Conservation (phyloP, 73 alveolate species). For the Paramecium caudatum region DNA sequence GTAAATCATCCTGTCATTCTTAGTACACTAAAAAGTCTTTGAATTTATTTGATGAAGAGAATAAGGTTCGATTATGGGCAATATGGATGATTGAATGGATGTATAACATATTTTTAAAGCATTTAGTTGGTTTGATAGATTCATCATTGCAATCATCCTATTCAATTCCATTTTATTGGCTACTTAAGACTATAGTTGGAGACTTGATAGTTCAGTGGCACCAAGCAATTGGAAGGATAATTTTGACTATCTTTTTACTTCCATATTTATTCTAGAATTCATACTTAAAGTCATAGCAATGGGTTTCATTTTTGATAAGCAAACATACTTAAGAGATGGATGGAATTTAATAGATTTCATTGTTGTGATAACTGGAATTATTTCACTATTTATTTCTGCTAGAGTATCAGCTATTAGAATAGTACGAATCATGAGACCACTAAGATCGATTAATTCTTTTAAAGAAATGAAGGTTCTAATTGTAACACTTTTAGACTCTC, state of each 20-base stretch:
- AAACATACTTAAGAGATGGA: slow-evolving; percentile 87
- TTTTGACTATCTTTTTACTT: slow-evolving; percentile 67
- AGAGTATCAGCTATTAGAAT: slow-evolving; percentile 77
- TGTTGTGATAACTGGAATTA: slow-evolving; percentile 86
- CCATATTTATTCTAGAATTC: slow-evolving; percentile 75
- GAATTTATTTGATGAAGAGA: slow-evolving; percentile 28
- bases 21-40: slow-evolving; percentile 36
- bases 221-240: slow-evolving; percentile 45
- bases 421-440: slow-evolving; percentile 86
- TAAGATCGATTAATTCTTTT: slow-evolving; percentile 85
- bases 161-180: slow-evolving; percentile 46
- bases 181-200: slow-evolving; percentile 36
- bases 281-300: slow-evolving; percentile 74
- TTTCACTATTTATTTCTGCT: slow-evolving; percentile 76
- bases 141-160: slow-evolving; percentile 1
- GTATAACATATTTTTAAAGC: background rate
- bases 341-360: slow-evolving; percentile 89
- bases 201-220: background rate
- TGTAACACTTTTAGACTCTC: slow-evolving; percentile 76
- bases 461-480: slow-evolving; percentile 85
- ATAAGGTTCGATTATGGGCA: slow-evolving; percentile 45
- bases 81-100: slow-evolving; percentile 59
- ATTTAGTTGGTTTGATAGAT: slow-evolving; percentile 48
- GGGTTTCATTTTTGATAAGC: slow-evolving; percentile 77
- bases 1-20: background rate